Evolutionary conservation across 2,329 filamentous ascomycete genomes (phyloP).

Genomic region (Aspergillus sp.): DNA sequence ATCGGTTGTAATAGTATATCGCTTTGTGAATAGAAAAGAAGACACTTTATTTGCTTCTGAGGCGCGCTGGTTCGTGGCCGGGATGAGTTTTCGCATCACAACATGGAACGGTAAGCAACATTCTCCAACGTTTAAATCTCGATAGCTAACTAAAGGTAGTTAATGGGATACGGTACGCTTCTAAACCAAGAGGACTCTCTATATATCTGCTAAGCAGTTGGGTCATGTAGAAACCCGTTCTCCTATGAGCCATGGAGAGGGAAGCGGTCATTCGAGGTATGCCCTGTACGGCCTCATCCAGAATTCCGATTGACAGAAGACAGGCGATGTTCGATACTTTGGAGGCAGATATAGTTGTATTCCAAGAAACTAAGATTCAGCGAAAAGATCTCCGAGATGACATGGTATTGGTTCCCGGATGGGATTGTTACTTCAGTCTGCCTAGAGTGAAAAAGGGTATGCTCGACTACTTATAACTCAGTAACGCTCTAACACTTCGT

Average conservation of each 20-base stretch:
- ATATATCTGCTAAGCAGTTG: not conserved
- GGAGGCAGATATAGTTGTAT: conserved; percentile 84
- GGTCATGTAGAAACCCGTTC: conserved; percentile 63
- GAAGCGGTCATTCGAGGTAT: conserved; percentile 61
- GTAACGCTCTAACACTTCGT: no score
- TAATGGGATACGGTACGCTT: conserved; percentile 65
- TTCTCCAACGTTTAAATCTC: not conserved
- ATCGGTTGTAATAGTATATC: not conserved
- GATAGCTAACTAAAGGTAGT: conserved; percentile 44
- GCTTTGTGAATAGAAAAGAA: not conserved
- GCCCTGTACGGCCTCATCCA: not conserved
- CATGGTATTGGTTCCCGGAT: conserved; percentile 89
- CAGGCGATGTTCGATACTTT: conserved; percentile 91
- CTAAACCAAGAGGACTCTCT: not conserved
- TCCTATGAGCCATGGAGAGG: conserved; percentile 77
- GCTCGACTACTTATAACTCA: not conserved
- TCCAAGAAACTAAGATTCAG: conserved; percentile 96
- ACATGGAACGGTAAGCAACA: conserved; percentile 68
- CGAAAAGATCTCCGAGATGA: conserved; percentile 86
- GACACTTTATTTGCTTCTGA: not conserved
- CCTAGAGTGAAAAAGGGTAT: conserved; percentile 88
- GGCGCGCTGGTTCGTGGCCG: conserved; percentile 15
- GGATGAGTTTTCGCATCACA: conserved; percentile 72
- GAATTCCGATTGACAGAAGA: not conserved
- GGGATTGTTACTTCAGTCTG: conserved; percentile 94